A percentile compares a stretch with the other conserved stretches of the same genome.
Conservation (phyloP, 2,329 filamentous ascomycete species). For the Fusarium paranaense region DNA sequence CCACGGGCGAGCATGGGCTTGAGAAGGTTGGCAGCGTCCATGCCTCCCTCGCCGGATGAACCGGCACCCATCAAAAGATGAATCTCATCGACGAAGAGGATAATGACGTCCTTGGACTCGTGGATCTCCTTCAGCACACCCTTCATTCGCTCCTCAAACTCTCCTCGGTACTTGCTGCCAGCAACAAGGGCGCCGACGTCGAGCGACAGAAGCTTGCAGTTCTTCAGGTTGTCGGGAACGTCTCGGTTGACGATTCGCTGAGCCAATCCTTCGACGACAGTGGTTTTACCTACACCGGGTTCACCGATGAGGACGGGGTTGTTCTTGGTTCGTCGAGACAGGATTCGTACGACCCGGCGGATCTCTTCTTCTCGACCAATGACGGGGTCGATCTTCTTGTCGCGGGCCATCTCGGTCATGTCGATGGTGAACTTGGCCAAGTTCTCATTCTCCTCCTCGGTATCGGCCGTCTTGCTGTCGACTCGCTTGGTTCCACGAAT, state of each 20-base stretch:
- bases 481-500: constrained; percentile 94
- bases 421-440: constrained; percentile 98
- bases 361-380: constrained; percentile 98
- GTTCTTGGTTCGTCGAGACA: constrained; percentile 96
- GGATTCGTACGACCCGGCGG: constrained; percentile 87
- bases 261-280: constrained; percentile 94
- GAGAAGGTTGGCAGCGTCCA: constrained; percentile 97
- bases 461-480: constrained; percentile 95
- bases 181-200: constrained; percentile 96
- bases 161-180: constrained; percentile 97
- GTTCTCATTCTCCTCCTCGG: constrained; percentile 93
- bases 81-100: constrained; percentile 98
- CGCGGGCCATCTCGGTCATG: constrained; percentile 95
- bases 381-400: constrained; percentile 97
- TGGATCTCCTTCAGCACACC: constrained; percentile 97
- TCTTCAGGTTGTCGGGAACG: constrained; percentile 93
- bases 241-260: constrained; percentile 96
- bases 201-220: constrained; percentile 92
- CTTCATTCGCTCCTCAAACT: constrained; percentile 99
- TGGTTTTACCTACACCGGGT: constrained; percentile 98
- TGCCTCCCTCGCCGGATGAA: constrained; percentile 92
- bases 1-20: constrained; percentile 98
- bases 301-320: constrained; percentile 98
- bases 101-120: constrained; percentile 94
- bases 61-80: constrained; percentile 98